Evolutionary conservation across 2,329 filamentous ascomycete genomes (phyloP).

Genomic region (Sphaceloma murrayae): DNA sequence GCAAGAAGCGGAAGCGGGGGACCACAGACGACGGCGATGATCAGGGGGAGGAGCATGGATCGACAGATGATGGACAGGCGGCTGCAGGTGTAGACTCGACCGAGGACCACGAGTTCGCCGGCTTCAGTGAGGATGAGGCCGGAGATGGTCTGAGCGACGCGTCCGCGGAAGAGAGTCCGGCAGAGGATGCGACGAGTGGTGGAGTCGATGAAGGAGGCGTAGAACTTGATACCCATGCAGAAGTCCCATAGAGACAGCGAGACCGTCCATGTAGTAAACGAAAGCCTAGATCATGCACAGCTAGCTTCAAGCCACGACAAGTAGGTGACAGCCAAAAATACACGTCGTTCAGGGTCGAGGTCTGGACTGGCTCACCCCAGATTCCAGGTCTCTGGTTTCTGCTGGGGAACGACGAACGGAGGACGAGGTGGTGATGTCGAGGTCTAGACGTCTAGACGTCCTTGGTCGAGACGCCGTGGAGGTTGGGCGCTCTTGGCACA

Average conservation of each 20-base stretch:
- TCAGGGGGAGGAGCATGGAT: slow-evolving; percentile 8
- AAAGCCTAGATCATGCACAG: background rate
- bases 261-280: background rate
- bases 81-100: slow-evolving; percentile 37
- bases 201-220: slow-evolving; percentile 1
- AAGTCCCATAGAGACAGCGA: background rate
- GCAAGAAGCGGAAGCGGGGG: slow-evolving; percentile 58
- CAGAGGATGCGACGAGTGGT: slow-evolving; percentile 4
- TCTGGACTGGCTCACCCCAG: too few species aligned
- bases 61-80: slow-evolving; percentile 37
- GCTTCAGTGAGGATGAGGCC: slow-evolving; percentile 23
- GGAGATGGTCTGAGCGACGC: too few species aligned
- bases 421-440: too few species aligned
- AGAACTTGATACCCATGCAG: background rate
- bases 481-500: too few species aligned
- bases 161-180: slow-evolving; percentile 16
- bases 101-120: too few species aligned
- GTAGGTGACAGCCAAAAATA: too few species aligned
- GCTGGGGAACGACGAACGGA: too few species aligned
- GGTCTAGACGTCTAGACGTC: too few species aligned
- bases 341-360: too few species aligned
- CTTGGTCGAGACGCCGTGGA: too few species aligned
- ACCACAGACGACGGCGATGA: slow-evolving; percentile 29
- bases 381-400: too few species aligned
- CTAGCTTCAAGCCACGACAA: background rate